phyloP scores from a whole-genome alignment of 2,329 filamentous ascomycete genomes.

The Trichophyton benhamiae region DNA sequence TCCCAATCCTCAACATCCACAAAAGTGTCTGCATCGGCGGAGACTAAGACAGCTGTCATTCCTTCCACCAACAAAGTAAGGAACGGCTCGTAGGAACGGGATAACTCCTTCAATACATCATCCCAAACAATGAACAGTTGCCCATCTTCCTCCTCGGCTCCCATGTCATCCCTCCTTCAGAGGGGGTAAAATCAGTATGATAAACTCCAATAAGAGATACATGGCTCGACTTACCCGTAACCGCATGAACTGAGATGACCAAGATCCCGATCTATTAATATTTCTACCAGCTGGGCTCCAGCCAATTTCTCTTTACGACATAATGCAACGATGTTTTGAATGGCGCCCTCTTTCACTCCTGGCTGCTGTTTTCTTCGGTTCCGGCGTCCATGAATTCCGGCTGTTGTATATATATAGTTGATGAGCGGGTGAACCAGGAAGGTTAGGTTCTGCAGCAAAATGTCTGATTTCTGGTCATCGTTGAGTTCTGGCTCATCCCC shows the following conservation, averaged over 20 bases:
- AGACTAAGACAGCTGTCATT: constrained; percentile 28
- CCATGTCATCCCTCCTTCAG: background rate
- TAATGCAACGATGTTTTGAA: background rate
- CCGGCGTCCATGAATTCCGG: no score
- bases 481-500: background rate
- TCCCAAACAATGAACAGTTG: constrained; percentile 26
- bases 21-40: constrained; percentile 4
- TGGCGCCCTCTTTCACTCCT: background rate
- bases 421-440: background rate
- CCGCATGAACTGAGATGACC: background rate
- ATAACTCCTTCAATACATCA: constrained; percentile 26
- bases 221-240: background rate
- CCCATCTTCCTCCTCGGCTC: background rate
- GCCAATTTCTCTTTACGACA: background rate
- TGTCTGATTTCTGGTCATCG: background rate
- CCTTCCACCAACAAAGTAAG: constrained; percentile 27
- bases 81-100: constrained; percentile 25
- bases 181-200: background rate
- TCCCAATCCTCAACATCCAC: background rate
- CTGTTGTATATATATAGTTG: background rate
- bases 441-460: background rate
- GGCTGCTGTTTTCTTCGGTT: no score
- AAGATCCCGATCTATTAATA: background rate
- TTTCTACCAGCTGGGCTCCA: background rate
- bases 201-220: background rate